A percentile compares a stretch with the other conserved stretches of the same genome.
Conservation (phyloP, 352 stramenopile species). For the Globisporangium okanoganense region DNA sequence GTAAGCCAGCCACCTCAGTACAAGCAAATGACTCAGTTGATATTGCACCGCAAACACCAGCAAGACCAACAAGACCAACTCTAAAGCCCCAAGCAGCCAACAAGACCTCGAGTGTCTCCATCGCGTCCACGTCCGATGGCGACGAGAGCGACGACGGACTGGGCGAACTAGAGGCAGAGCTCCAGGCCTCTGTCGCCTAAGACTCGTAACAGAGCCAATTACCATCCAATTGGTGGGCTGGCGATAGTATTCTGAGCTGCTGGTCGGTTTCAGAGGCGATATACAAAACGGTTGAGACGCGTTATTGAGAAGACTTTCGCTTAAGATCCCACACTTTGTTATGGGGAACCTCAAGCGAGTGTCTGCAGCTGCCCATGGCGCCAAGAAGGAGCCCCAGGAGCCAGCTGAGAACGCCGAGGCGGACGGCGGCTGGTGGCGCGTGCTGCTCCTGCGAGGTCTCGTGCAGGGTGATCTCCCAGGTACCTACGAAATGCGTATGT, state of each 20-base stretch:
- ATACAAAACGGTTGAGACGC: no score
- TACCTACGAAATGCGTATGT: not conserved
- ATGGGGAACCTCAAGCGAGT: conserved; percentile 10
- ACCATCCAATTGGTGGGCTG: no score
- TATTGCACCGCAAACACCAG: not conserved
- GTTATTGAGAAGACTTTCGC: no score
- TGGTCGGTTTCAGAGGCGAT: no score
- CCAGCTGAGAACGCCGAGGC: conserved; percentile 3
- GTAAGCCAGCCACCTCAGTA: not conserved
- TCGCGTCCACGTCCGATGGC: conserved; percentile 17
- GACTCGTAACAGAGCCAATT: no score
- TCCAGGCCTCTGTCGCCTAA: conserved; percentile 16
- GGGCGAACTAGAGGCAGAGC: conserved; percentile 39
- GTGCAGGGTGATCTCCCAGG: conserved; percentile 13
- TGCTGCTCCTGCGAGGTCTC: conserved; percentile 13
- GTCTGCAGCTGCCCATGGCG: not conserved
- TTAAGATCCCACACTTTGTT: no score
- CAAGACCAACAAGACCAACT: not conserved
- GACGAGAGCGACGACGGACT: conserved; percentile 45
- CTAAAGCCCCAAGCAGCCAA: not conserved
- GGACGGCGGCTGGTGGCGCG: conserved; percentile 14
- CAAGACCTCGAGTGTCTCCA: conserved; percentile 17
- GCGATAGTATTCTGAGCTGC: no score
- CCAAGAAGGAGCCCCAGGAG: not conserved
- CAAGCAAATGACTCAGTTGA: not conserved